Conservation (phyloP, 768 basidiomycete genomes). For the Melanogaster broomeanus region DNA sequence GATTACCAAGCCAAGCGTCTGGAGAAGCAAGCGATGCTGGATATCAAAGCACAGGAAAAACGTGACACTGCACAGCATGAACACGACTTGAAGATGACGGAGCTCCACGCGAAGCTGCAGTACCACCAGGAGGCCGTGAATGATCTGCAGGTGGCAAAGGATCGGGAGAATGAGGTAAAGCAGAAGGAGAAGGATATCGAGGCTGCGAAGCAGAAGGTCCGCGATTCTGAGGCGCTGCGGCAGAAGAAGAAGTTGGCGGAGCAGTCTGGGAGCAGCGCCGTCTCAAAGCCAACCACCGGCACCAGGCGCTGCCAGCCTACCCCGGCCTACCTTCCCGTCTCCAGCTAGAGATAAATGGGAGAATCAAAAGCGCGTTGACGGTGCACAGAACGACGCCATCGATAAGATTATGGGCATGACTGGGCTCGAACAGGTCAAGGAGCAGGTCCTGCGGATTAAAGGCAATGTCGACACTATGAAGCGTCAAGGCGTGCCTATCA, state of each 20-base stretch:
- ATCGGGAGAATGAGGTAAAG: constrained; percentile 35
- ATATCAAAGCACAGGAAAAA: constrained; percentile 43
- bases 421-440: constrained; percentile 68
- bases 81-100: constrained; percentile 43
- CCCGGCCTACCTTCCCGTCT: constrained; percentile 28
- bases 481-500: constrained; percentile 55
- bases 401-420: constrained; percentile 71
- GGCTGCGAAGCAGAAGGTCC: constrained; percentile 25
- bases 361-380: constrained; percentile 55
- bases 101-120: constrained; percentile 44
- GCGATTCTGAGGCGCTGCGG: constrained; percentile 9
- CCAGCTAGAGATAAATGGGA: constrained; percentile 53
- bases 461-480: constrained; percentile 53
- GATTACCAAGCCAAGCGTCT: constrained; percentile 42
- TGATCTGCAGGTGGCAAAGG: constrained; percentile 39
- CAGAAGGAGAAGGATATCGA: constrained; percentile 52
- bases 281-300: constrained; percentile 1
- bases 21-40: constrained; percentile 41
- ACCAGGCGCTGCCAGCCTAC: neutral
- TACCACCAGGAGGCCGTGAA: constrained; percentile 27
- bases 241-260: constrained; percentile 12
- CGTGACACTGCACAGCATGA: constrained; percentile 46
- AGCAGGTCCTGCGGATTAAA: constrained; percentile 57
- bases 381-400: constrained; percentile 52
- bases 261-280: no score